Evolutionary conservation across 2,329 filamentous ascomycete genomes (phyloP).

Genomic region (Verticillium zaregamsianum): DNA sequence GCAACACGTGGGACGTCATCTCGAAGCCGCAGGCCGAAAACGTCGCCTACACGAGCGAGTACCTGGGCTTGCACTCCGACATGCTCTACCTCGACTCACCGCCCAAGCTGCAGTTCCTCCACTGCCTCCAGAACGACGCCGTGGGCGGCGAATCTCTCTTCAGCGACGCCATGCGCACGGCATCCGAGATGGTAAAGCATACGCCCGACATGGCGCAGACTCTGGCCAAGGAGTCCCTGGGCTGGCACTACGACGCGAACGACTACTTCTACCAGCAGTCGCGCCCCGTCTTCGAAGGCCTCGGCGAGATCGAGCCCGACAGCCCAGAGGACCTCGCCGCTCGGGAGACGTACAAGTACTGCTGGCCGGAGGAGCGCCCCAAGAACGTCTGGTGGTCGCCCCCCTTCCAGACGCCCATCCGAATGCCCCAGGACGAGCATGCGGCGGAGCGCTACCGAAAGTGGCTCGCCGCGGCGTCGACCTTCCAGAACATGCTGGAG

Average conservation of each 20-base stretch:
- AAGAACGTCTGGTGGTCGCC: constrained; percentile 60
- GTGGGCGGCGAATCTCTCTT: constrained; percentile 84
- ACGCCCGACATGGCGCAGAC: constrained; percentile 20
- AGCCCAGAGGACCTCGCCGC: not conserved
- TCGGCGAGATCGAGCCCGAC: constrained; percentile 16
- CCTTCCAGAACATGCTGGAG: constrained; percentile 59
- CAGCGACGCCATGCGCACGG: constrained; percentile 67
- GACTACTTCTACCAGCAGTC: constrained; percentile 57
- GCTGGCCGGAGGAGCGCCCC: too few relatives aligned
- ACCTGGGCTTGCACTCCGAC: constrained; percentile 89
- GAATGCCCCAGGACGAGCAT: constrained; percentile 13
- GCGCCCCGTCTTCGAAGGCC: constrained; percentile 47
- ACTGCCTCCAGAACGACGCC: constrained; percentile 79
- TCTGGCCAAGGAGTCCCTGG: constrained; percentile 44
- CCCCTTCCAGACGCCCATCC: constrained; percentile 66
- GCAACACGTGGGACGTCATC: constrained; percentile 82
- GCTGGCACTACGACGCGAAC: constrained; percentile 66
- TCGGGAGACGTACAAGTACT: too few relatives aligned
- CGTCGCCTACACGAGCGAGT: constrained; percentile 81
- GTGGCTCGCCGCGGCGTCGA: constrained; percentile 46
- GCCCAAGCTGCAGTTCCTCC: constrained; percentile 80
- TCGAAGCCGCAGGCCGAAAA: constrained; percentile 82
- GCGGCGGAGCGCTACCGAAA: constrained; percentile 1
- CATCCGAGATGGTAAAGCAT: constrained; percentile 28
- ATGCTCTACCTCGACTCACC: constrained; percentile 79